These are phyloP conservation scores for Rhododendron molle DNA, from an alignment of 148 eudicot species.

Conservation along the genomic window DNA sequence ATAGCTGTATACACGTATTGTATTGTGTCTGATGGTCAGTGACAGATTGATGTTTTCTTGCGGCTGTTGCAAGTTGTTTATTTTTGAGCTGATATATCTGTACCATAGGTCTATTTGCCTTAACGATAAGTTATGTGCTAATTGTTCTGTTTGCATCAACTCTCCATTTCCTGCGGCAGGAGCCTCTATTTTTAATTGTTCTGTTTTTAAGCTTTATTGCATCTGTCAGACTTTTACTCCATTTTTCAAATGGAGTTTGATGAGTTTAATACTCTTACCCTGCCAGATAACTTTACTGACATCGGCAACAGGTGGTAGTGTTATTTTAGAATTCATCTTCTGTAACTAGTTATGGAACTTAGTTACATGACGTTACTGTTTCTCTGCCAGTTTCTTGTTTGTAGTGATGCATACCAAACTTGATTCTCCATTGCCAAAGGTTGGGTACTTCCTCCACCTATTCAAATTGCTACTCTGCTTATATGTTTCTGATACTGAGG, in stretches of 20 bases:
- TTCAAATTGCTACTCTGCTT: not conserved
- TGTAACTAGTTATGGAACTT: not conserved
- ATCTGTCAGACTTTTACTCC: not conserved
- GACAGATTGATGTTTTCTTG: constrained; percentile 10
- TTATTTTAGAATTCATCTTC: not conserved
- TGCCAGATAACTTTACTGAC: not conserved
- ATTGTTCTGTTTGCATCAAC: constrained; percentile 9
- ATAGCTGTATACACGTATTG: constrained; percentile 15
- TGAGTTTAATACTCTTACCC: not conserved
- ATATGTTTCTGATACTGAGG: not conserved
- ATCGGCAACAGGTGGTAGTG: not conserved
- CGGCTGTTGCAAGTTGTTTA: constrained; percentile 20
- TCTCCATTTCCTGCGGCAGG: not conserved
- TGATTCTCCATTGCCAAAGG: not conserved
- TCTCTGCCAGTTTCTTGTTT: not conserved
- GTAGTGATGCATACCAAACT: not conserved
- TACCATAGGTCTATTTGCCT: constrained; percentile 19
- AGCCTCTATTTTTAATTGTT: not conserved
- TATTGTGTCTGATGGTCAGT: constrained; percentile 16
- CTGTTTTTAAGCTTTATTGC: not conserved
- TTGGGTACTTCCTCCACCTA: not conserved
- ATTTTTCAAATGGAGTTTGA: not conserved
- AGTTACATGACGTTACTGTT: not conserved
- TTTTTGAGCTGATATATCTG: constrained; percentile 26
- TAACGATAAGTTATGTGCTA: constrained; percentile 15